These are phyloP conservation scores for Yamadazyma triangularis DNA, from an alignment of 1,139 yeast genomes.

Conservation along the genomic window DNA sequence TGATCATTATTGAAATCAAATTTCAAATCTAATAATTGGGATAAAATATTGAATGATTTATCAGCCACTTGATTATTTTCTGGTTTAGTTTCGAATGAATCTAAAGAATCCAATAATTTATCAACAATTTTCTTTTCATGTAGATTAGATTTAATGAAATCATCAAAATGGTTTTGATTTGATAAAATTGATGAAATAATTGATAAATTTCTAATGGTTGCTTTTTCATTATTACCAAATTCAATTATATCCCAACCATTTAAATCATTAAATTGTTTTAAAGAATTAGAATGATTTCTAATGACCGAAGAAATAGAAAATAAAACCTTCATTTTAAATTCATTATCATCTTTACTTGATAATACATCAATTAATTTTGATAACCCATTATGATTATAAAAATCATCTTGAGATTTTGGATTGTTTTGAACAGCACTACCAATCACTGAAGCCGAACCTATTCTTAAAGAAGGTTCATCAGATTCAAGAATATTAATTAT, in stretches of 20 bases:
- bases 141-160: conserved; percentile 34
- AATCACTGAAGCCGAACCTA: conserved; percentile 65
- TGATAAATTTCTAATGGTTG: conserved; percentile 53
- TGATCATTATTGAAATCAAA: conserved; percentile 48
- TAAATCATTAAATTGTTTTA: conserved; percentile 46
- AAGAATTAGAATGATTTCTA: conserved; percentile 64
- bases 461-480: conserved; percentile 40
- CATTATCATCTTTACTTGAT: conserved; percentile 16
- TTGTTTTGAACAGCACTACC: conserved; percentile 95
- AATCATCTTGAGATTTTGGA: conserved; percentile 64
- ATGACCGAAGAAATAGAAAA: conserved; percentile 74
- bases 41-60: conserved; percentile 52
- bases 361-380: conserved; percentile 39
- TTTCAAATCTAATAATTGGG: conserved; percentile 43
- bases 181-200: conserved; percentile 55
- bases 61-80: conserved; percentile 24
- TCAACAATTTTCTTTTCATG: conserved; percentile 37
- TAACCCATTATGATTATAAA: conserved; percentile 50
- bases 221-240: conserved; percentile 27
- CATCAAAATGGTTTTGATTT: conserved; percentile 28
- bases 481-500: conserved; percentile 46
- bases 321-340: conserved; percentile 56
- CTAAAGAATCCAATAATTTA: conserved; percentile 8
- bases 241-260: conserved; percentile 57
- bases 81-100: background rate